Evolutionary conservation across 805 yeast species (phyloP).

Genomic region (Jamesozyma rosinii): DNA sequence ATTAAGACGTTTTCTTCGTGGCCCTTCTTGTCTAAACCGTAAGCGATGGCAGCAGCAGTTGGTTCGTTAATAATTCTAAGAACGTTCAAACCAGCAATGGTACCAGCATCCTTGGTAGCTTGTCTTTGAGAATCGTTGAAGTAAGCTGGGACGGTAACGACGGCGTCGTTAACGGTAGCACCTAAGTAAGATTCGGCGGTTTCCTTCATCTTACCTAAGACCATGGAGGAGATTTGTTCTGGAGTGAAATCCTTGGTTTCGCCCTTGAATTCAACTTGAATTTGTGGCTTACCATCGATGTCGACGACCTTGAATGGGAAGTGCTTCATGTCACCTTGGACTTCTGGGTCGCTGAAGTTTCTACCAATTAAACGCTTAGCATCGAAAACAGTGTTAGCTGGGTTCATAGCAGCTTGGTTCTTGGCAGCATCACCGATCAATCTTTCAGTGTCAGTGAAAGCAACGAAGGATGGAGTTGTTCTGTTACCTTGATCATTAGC

Average conservation of each 20-base stretch:
- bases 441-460: conserved; percentile 82
- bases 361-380: conserved; percentile 88
- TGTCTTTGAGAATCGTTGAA: conserved; percentile 96
- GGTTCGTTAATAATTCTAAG: conserved; percentile 93
- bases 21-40: conserved; percentile 69
- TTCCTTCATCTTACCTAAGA: conserved; percentile 85
- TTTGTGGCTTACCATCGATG: conserved; percentile 76
- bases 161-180: conserved; percentile 77
- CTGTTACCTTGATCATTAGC: conserved; percentile 98
- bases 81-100: conserved; percentile 88
- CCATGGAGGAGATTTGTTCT: conserved; percentile 91
- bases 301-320: conserved; percentile 78
- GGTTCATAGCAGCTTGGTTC: conserved; percentile 97
- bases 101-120: conserved; percentile 95
- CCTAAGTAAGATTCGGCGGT: conserved; percentile 89
- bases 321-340: conserved; percentile 55
- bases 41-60: conserved; percentile 95
- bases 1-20: conserved; percentile 83
- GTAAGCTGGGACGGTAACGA: conserved; percentile 91
- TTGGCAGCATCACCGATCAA: conserved; percentile 52
- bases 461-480: conserved; percentile 94
- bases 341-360: conserved; percentile 51
- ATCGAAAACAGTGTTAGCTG: conserved; percentile 85
- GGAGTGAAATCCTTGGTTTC: conserved; percentile 83
- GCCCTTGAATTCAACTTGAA: conserved; percentile 82